These are phyloP conservation scores for Skeletonema marinoi DNA, from an alignment of 108 stramenopile species.

Conservation along the genomic window DNA sequence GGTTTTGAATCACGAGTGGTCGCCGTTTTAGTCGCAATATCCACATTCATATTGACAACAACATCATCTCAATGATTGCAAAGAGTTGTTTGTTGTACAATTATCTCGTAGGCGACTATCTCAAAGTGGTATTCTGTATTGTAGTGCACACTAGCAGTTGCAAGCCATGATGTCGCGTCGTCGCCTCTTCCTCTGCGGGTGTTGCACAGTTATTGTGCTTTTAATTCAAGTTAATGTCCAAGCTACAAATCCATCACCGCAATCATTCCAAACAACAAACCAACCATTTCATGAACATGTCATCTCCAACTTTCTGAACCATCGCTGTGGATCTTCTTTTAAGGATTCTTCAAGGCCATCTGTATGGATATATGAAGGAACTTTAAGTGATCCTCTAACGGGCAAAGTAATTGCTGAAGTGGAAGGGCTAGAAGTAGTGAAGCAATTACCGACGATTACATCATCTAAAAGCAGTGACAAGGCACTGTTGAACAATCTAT, in stretches of 20 bases:
- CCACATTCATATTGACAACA: too few relatives aligned
- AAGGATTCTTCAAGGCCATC: constrained; percentile 1
- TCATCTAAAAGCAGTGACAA: constrained; percentile 2
- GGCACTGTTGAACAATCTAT: constrained; percentile 19
- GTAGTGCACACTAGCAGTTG: not conserved
- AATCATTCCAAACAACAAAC: not conserved
- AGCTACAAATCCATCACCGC: not conserved
- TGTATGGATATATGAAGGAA: constrained; percentile 53
- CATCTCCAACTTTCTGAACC: constrained; percentile 13
- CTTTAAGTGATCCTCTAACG: constrained; percentile 66
- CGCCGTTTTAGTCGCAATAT: too few relatives aligned
- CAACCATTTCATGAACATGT: constrained; percentile 13
- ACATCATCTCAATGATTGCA: too few relatives aligned
- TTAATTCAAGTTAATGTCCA: not conserved
- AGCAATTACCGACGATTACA: constrained; percentile 34
- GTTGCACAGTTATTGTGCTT: not conserved
- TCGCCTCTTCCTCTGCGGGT: not conserved
- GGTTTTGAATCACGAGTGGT: too few relatives aligned
- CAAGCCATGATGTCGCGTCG: not conserved
- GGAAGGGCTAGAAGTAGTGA: constrained; percentile 71
- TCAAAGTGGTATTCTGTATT: too few relatives aligned
- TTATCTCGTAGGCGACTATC: too few relatives aligned
- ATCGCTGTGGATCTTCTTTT: constrained; percentile 12
- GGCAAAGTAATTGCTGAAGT: constrained; percentile 68
- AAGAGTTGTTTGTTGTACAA: too few relatives aligned